Conservation (phyloP, 345 rosid species). For the Combretum micranthum region DNA sequence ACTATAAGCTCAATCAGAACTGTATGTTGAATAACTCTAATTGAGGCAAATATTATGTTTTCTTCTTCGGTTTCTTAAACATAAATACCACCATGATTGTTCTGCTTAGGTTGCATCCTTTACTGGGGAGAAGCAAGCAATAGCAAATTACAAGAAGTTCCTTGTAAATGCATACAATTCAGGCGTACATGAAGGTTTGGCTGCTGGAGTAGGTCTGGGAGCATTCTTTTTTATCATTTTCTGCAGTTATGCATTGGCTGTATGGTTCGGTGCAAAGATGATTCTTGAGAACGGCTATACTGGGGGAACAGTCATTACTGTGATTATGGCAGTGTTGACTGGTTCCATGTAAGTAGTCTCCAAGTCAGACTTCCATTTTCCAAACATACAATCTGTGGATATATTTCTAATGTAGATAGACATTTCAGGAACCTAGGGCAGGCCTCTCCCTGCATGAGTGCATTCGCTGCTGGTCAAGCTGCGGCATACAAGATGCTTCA, state of each 20-base stretch:
- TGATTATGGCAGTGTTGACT: conserved; percentile 27
- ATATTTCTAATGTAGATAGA: not conserved
- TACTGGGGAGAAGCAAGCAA: conserved; percentile 34
- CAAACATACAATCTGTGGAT: too few species aligned
- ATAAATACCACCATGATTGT: too few species aligned
- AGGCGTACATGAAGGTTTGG: too few species aligned
- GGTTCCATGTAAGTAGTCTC: conserved; percentile 42
- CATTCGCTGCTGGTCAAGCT: conserved; percentile 74
- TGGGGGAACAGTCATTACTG: conserved; percentile 32
- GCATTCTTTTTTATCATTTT: conserved; percentile 12
- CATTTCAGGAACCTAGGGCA: conserved; percentile 81
- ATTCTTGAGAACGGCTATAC: conserved; percentile 30
- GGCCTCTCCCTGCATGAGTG: conserved; percentile 61
- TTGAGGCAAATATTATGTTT: too few species aligned
- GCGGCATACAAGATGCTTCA: conserved; percentile 81
- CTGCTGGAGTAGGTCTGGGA: too few species aligned
- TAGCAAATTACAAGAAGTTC: too few species aligned
- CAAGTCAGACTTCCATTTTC: too few species aligned
- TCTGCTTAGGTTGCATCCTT: conserved; percentile 33
- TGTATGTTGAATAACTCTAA: conserved; percentile 19
- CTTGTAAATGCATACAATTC: too few species aligned
- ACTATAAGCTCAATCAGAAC: conserved; percentile 69
- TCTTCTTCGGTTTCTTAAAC: too few species aligned
- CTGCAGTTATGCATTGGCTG: conserved; percentile 25
- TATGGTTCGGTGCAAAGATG: conserved; percentile 44